Evolutionary conservation across 2,329 filamentous ascomycete genomes (phyloP).

Genomic region (Emergomyces pasteurianus): DNA sequence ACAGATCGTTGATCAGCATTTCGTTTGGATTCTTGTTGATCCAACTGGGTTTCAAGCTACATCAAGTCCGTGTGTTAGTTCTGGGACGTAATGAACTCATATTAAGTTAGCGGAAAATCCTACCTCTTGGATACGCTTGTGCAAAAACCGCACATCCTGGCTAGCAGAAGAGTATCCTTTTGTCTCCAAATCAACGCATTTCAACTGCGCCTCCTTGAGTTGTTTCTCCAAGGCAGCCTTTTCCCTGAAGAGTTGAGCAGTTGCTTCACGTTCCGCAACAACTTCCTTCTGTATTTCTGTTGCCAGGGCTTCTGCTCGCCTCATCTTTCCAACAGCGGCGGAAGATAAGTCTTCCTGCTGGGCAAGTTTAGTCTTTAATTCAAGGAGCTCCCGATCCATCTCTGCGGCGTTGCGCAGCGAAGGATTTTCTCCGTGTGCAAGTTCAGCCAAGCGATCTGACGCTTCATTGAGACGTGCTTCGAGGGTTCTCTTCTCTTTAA

Average conservation of each 20-base stretch:
- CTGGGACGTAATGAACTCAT: neutral
- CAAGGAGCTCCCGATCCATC: slow-evolving; percentile 77
- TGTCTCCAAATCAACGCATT: slow-evolving; percentile 85
- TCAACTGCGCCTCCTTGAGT: slow-evolving; percentile 79
- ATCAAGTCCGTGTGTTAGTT: slow-evolving; percentile 13
- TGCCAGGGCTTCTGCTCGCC: slow-evolving; percentile 74
- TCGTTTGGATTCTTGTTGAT: slow-evolving; percentile 67
- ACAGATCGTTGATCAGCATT: slow-evolving; percentile 74
- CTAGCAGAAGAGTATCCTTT: slow-evolving; percentile 92
- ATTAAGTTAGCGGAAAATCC: slow-evolving; percentile 23
- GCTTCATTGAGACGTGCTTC: slow-evolving; percentile 79
- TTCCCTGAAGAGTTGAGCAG: slow-evolving; percentile 71
- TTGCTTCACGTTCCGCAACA: slow-evolving; percentile 68
- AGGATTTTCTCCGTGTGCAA: slow-evolving; percentile 73
- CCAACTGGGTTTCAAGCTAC: slow-evolving; percentile 78
- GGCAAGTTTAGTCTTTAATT: slow-evolving; percentile 76
- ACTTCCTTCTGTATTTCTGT: slow-evolving; percentile 92
- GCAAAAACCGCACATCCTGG: slow-evolving; percentile 88
- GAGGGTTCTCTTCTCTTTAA: slow-evolving; percentile 81
- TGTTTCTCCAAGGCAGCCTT: slow-evolving; percentile 83
- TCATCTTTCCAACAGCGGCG: slow-evolving; percentile 94
- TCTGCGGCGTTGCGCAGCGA: slow-evolving; percentile 80
- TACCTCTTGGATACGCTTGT: slow-evolving; percentile 92
- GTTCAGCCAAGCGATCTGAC: slow-evolving; percentile 75
- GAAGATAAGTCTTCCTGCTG: slow-evolving; percentile 88